phyloP scores from a whole-genome alignment of 345 rosid species.

The Cardamine occulta region DNA sequence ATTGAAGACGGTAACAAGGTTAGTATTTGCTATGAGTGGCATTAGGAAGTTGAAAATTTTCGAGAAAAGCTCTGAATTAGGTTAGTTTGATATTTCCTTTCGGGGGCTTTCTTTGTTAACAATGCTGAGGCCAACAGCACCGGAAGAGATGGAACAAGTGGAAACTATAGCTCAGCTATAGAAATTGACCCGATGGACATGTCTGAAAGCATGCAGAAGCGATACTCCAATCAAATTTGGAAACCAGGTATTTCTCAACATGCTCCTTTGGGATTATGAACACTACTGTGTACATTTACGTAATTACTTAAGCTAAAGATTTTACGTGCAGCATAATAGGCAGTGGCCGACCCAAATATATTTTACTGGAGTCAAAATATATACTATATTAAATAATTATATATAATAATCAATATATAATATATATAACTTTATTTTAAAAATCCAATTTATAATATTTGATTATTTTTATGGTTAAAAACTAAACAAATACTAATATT shows the following conservation, averaged over 20 bases:
- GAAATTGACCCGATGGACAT: constrained; percentile 93
- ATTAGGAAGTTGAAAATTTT: not conserved
- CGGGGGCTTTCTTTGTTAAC: constrained; percentile 75
- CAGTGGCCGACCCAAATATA: not conserved
- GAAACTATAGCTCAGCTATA: constrained; percentile 45
- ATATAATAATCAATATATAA: too few relatives aligned
- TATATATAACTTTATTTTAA: too few relatives aligned
- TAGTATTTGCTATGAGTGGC: not conserved
- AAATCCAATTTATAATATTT: too few relatives aligned
- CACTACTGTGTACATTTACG: constrained; percentile 12
- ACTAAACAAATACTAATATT: not conserved
- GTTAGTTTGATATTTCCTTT: constrained; percentile 42
- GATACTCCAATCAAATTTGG: constrained; percentile 91
- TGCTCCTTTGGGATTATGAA: not conserved
- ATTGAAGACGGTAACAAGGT: constrained; percentile 93
- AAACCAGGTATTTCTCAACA: constrained; percentile 69
- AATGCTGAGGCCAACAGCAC: constrained; percentile 61
- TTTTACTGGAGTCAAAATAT: too few relatives aligned
- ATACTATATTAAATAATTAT: not conserved
- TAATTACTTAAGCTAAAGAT: constrained; percentile 27
- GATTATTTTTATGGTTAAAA: too few relatives aligned
- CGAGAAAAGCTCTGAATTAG: not conserved
- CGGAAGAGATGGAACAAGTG: constrained; percentile 55
- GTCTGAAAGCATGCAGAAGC: constrained; percentile 99
- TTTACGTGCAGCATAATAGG: constrained; percentile 36